Base-by-base conservation (phyloP, 73 alveolate species). In the Loxodes magnus region DNA sequence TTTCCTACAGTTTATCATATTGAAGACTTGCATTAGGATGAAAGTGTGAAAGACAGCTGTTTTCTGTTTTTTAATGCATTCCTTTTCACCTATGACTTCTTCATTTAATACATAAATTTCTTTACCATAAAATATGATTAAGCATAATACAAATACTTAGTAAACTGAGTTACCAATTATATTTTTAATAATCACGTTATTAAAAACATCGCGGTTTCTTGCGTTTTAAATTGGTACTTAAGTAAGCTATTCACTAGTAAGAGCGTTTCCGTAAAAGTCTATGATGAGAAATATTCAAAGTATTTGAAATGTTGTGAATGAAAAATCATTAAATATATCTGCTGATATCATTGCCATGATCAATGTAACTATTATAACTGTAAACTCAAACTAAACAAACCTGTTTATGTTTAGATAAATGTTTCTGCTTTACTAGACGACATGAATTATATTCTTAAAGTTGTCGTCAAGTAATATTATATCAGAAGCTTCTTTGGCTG, bases 401-500 rank as follows among this genome's bases (percentile, higher is more conserved):
- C 86, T 90, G 33, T 94, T 67, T 35, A 90, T 84, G n/a, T 92
- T 76, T 42, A 72, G 81, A 63, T 86, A 90, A 27, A 90, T 89
- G 65, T 90, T 90, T 59, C 98, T 77, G 24, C 99, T 98, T 87
- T 94, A 93, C 56, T 79, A 65, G 15, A 89, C 90, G 17, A 98
- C 95, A 2, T 84, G 79, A 14, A 93, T 85, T 21, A 93, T 79
- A 36, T 94, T 77, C 42, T 87, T 78, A 62, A 93, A 93, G 77
- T 93, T 93, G 62, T 93, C 96, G 64, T 93, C 99, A 36, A 93
- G 79, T 26, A 93, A 65, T 43, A 93, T 89, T 49, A 93, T 93
- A 58, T 91, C 99, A 21, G 97, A 75, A 29, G 98, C 96, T 54
- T 93, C 99, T 60, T 93, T 93, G 6, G 99, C 99, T 22, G 89